phyloP scores from a whole-genome alignment of 1,139 yeast genomes.

The Yamadazyma kanchanaburiensis region DNA sequence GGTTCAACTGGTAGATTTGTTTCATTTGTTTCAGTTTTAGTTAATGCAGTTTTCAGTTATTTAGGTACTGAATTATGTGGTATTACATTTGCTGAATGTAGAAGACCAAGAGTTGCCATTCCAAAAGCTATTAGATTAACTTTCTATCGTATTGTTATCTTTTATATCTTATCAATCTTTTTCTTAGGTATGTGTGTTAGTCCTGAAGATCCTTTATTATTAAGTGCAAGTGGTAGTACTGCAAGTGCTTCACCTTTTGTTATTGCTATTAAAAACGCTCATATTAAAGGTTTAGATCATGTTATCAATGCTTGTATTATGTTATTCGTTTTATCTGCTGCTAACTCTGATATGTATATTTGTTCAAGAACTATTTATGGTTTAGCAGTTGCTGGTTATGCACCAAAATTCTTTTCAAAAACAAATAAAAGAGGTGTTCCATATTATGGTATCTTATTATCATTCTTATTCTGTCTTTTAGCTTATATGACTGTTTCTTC shows the following conservation, averaged over 20 bases:
- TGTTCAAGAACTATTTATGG: conserved; percentile 46
- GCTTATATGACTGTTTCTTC: conserved; percentile 63
- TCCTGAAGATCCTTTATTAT: conserved; percentile 56
- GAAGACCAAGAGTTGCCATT: conserved; percentile 69
- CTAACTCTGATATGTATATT: conserved; percentile 48
- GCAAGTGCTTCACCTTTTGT: conserved; percentile 80
- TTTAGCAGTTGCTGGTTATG: conserved; percentile 44
- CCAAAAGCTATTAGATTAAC: conserved; percentile 77
- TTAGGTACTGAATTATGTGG: conserved; percentile 70
- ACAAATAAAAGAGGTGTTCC: conserved; percentile 41
- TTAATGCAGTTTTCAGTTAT: conserved; percentile 72
- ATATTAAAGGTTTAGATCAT: conserved; percentile 41
- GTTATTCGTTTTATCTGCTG: conserved; percentile 44
- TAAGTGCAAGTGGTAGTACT: conserved; percentile 40
- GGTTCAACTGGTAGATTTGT: conserved; percentile 47
- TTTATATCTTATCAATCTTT: conserved; percentile 64
- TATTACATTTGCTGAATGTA: conserved; percentile 75
- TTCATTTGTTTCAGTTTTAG: conserved; percentile 62
- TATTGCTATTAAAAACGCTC: conserved; percentile 46
- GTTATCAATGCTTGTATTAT: conserved; percentile 45
- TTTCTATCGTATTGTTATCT: conserved; percentile 70
- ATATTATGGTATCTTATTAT: conserved; percentile 31
- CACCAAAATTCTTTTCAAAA: conserved; percentile 48
- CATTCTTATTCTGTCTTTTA: conserved; percentile 48
- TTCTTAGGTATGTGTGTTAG: conserved; percentile 76